Conservation (phyloP, 1,284 basidiomycete genomes). For the Nidula niveotomentosa region DNA sequence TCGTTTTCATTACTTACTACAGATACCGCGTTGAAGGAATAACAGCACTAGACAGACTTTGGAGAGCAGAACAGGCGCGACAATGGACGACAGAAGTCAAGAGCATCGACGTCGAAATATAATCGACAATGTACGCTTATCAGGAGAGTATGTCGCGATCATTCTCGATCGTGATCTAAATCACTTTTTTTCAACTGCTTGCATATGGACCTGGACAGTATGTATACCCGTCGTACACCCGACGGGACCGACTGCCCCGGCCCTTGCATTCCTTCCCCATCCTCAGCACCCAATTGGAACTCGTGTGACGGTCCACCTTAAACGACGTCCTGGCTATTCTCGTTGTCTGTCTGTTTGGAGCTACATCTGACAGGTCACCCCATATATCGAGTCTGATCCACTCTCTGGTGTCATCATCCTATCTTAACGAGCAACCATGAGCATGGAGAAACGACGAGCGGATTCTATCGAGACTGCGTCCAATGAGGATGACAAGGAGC, state of each 20-base stretch:
- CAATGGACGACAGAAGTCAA: too few relatives aligned
- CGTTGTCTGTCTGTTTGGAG: too few relatives aligned
- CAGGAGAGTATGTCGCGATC: not conserved
- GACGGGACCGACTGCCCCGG: not conserved
- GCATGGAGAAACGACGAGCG: constrained; percentile 5
- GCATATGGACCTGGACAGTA: not conserved
- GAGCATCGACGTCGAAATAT: too few relatives aligned
- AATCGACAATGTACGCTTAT: too few relatives aligned
- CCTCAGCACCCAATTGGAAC: not conserved
- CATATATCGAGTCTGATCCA: not conserved
- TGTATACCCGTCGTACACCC: not conserved
- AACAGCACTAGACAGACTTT: too few relatives aligned
- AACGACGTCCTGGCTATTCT: too few relatives aligned
- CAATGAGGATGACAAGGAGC: constrained; percentile 63
- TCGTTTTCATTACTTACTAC: too few relatives aligned
- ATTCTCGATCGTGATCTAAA: not conserved
- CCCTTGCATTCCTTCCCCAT: not conserved
- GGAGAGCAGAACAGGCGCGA: too few relatives aligned
- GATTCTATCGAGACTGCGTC: constrained; percentile 14
- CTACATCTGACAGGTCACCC: not conserved
- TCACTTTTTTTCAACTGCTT: not conserved
- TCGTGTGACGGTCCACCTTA: not conserved
- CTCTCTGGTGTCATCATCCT: not conserved
- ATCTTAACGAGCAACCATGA: constrained; percentile 9
- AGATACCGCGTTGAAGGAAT: too few relatives aligned